These are phyloP conservation scores for Myriosclerotinia scirpicola DNA, from an alignment of 2,329 filamentous ascomycete genomes.

Conservation along the genomic window DNA sequence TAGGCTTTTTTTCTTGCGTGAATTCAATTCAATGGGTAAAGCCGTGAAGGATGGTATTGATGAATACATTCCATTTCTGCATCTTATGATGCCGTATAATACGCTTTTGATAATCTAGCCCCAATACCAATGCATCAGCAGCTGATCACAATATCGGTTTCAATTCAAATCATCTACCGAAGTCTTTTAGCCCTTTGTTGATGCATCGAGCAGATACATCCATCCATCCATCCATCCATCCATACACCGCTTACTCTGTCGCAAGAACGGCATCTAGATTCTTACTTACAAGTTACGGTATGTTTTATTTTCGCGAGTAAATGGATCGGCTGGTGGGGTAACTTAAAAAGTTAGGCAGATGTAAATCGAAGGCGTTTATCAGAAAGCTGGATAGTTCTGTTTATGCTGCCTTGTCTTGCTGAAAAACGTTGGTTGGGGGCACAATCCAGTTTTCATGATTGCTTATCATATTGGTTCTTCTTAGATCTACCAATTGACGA, in stretches of 20 bases:
- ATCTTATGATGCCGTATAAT: too few relatives aligned
- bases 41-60: not conserved
- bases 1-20: slow-evolving; percentile 2
- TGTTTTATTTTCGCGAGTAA: not conserved
- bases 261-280: not conserved
- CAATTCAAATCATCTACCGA: slow-evolving; percentile 7
- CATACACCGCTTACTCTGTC: slow-evolving; percentile 7
- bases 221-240: not conserved
- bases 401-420: slow-evolving; percentile 21
- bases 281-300: not conserved
- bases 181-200: not conserved
- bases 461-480: slow-evolving; percentile 14
- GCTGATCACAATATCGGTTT: slow-evolving; percentile 14
- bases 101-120: slow-evolving; percentile 12
- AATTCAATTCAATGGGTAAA: not conserved
- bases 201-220: not conserved
- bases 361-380: slow-evolving; percentile 6
- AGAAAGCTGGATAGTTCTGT: slow-evolving; percentile 14
- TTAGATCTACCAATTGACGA: not conserved
- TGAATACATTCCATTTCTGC: too few relatives aligned
- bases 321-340: not conserved
- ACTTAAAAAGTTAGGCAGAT: slow-evolving; percentile 15
- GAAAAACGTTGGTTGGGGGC: slow-evolving; percentile 10
- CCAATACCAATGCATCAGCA: slow-evolving; percentile 8
- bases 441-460: not conserved